Base-by-base conservation (phyloP, 2,329 filamentous ascomycete species). In the Didymella segeticola region DNA sequence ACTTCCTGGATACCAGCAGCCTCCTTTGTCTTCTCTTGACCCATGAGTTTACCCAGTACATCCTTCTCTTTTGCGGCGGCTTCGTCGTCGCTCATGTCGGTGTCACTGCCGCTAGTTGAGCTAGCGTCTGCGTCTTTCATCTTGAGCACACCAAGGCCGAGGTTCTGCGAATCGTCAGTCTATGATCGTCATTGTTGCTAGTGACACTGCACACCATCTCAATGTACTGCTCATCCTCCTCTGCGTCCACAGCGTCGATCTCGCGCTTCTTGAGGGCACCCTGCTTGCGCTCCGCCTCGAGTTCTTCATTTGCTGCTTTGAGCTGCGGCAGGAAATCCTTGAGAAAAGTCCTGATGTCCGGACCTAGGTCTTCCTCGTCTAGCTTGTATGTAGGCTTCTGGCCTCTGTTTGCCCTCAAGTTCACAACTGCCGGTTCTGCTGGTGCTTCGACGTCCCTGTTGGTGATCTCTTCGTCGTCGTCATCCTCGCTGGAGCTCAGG, bases 121-220 rank as follows among this genome's bases (percentile, higher is more conserved):
- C 52, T 54, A 27, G 54, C 46, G 29, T 57, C 56, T 22, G 59
- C 64, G 31, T 73, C 68, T 53, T 75, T 67, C 52, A 75, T 70
- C 62, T 80, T 74, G 3, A 79, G 66, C 12, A 80, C 77, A n/a
- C 78, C 78, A 29, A 80, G 69, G 19, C 78, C 78, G n/a, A 80
- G 75, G 57, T 79, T 60, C 66, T 72, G 41, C 42, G 5, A 8
- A 5, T 36, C 8, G 41, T 17, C 17, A 61, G 66, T 30, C 12
- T 31, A 15, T n/a, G 3, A 31, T 5, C 25, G 4, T 8, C 14
- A n/a, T 31, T 31, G 5, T n/a, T 10, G 14, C 4, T 15, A 15
- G 5, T 15, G 29, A 3, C 11, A 23, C 22, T 4, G 43, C 69
- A 53, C 48, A 75, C 72, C 76, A 77, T 75, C 53, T 78, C 76